Percentiles rank a stretch among this genome's conserved stretches.
Evolutionary conservation across 192 early-diverging fungal genomes (phyloP).

Genomic region (Coemansia sp.): DNA sequence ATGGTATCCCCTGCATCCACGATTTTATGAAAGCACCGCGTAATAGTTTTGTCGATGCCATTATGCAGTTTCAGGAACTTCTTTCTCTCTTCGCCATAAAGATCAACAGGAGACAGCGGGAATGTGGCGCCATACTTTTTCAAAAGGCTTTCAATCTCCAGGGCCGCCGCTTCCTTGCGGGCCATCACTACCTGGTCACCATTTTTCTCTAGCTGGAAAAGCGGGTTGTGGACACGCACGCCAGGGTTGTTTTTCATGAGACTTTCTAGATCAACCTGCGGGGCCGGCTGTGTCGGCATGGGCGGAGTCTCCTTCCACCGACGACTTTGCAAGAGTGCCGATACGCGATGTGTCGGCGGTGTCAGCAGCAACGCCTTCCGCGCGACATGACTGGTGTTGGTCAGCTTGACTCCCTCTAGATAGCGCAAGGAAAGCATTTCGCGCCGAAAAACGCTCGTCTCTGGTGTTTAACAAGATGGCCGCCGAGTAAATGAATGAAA

Average conservation of each 20-base stretch:
- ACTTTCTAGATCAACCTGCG: slow-evolving; percentile 9
- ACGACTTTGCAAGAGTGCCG: slow-evolving; percentile 20
- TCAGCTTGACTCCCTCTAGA: not conserved
- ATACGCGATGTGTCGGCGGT: not conserved
- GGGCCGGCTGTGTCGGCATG: not conserved
- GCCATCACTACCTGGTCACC: not conserved
- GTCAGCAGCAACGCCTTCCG: not conserved
- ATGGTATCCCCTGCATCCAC: not conserved
- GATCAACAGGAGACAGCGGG: slow-evolving; percentile 23
- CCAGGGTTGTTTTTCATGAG: not conserved
- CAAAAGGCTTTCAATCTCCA: slow-evolving; percentile 1
- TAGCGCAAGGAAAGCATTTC: slow-evolving; percentile 3
- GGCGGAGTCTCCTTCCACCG: slow-evolving; percentile 11
- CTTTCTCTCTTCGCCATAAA: slow-evolving; percentile 11
- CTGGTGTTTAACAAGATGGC: not conserved
- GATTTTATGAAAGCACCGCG: slow-evolving; percentile 15
- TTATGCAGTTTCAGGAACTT: slow-evolving; percentile 19
- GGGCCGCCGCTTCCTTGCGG: not conserved
- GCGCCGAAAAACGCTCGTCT: not conserved
- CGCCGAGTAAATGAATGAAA: not conserved
- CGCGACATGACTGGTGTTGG: not conserved
- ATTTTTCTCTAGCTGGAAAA: slow-evolving; percentile 10
- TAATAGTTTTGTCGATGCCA: slow-evolving; percentile 33
- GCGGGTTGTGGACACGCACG: slow-evolving; percentile 37
- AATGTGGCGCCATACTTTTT: slow-evolving; percentile 8